Percentiles rank a stretch among this genome's conserved stretches.
Conservation (phyloP, 805 yeast species). For the Teunomyces panamensis region DNA sequence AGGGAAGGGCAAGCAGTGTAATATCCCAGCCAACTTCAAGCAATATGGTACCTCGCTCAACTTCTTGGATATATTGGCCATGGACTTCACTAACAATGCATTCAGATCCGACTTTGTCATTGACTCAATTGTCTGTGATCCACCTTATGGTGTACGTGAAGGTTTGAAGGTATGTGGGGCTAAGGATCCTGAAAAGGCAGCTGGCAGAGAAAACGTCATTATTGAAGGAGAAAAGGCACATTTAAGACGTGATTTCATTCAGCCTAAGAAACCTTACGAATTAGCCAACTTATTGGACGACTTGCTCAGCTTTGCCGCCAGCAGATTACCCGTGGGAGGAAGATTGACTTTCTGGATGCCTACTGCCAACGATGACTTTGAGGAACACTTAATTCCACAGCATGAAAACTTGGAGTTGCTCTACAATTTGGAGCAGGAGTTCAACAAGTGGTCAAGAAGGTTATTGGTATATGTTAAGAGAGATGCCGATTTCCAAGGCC, state of each 20-base stretch:
- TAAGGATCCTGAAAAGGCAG: slow-evolving; percentile 59
- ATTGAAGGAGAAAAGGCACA: slow-evolving; percentile 80
- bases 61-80: slow-evolving; percentile 74
- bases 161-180: slow-evolving; percentile 93
- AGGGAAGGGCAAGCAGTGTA: slow-evolving; percentile 58
- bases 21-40: slow-evolving; percentile 63
- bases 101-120: slow-evolving; percentile 58
- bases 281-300: slow-evolving; percentile 77
- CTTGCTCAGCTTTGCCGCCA: slow-evolving; percentile 67
- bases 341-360: slow-evolving; percentile 98
- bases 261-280: slow-evolving; percentile 88
- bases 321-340: slow-evolving; percentile 69
- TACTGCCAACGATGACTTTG: slow-evolving; percentile 82
- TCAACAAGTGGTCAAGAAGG: slow-evolving; percentile 91
- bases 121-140: slow-evolving; percentile 90
- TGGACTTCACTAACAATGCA: slow-evolving; percentile 95
- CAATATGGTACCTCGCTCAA: slow-evolving; percentile 60
- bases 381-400: slow-evolving; percentile 68
- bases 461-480: slow-evolving; percentile 76
- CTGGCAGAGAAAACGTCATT: slow-evolving; percentile 68
- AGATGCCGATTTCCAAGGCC: slow-evolving; percentile 48
- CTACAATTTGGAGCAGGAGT: slow-evolving; percentile 79
- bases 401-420: slow-evolving; percentile 70
- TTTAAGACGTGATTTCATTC: slow-evolving; percentile 77
- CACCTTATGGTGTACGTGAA: slow-evolving; percentile 97